Percentiles rank a stretch among this genome's conserved stretches.
Conservation (phyloP, 805 yeast species). For the Wickerhamiella parazyma region DNA sequence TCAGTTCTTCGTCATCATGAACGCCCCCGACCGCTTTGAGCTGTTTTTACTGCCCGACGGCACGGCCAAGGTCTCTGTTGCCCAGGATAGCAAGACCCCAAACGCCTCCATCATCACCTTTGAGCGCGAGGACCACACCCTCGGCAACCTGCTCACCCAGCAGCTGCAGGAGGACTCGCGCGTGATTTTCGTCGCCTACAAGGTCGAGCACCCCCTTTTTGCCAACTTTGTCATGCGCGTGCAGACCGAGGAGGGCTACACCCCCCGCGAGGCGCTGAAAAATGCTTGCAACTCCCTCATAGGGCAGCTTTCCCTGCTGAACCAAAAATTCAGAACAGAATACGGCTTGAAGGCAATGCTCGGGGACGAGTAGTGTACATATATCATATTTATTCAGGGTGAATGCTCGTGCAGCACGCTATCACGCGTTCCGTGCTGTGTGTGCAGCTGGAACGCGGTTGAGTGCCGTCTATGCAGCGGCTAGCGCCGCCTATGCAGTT, state of each 20-base stretch:
- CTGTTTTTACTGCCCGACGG: slow-evolving; percentile 96
- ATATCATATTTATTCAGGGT: neutral
- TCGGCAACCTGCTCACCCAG: slow-evolving; percentile 78
- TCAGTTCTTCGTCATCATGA: slow-evolving; percentile 45
- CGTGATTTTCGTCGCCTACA: slow-evolving; percentile 94
- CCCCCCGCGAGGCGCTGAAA: slow-evolving; percentile 79
- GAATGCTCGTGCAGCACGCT: too few species aligned
- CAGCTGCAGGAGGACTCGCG: slow-evolving; percentile 74
- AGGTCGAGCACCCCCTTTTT: slow-evolving; percentile 93
- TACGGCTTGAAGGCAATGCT: slow-evolving; percentile 71
- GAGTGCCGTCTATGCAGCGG: too few species aligned
- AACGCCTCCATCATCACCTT: slow-evolving; percentile 86
- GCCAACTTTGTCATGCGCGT: slow-evolving; percentile 89
- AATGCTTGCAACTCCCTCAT: slow-evolving; percentile 81
- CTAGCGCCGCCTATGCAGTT: too few species aligned
- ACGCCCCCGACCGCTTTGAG: slow-evolving; percentile 99
- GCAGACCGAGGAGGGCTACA: slow-evolving; percentile 90
- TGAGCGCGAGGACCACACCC: slow-evolving; percentile 95
- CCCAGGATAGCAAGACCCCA: slow-evolving; percentile 90
- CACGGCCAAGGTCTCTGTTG: slow-evolving; percentile 76
- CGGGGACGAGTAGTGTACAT: slow-evolving; percentile 19
- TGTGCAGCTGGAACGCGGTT: too few species aligned
- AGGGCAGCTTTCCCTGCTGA: slow-evolving; percentile 58
- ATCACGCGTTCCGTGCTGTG: too few species aligned
- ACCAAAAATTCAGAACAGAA: slow-evolving; percentile 73